phyloP scores from a whole-genome alignment of 441 rosid species.

The Adansonia madagascariensis region DNA sequence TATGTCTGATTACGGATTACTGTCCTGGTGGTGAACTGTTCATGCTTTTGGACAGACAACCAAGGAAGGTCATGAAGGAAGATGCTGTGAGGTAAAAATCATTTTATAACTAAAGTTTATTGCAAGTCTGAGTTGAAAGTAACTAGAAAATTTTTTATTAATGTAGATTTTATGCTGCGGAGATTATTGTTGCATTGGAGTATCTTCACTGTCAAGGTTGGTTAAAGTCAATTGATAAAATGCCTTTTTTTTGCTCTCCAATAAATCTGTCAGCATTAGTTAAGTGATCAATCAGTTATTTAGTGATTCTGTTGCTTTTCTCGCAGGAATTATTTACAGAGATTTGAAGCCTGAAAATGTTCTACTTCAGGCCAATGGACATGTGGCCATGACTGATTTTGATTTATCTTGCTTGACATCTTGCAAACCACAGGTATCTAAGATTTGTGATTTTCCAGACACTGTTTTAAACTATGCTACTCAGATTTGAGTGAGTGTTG shows the following conservation, averaged over 20 bases:
- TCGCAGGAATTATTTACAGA: conserved; percentile 84
- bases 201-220: conserved; percentile 97
- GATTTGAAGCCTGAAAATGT: conserved; percentile 96
- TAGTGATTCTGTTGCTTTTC: neutral
- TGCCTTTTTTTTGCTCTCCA: too few species aligned
- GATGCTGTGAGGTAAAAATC: conserved; percentile 76
- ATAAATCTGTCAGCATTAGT: neutral
- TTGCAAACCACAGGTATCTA: conserved; percentile 81
- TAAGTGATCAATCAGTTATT: conserved; percentile 6
- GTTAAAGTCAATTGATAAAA: neutral
- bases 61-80: conserved; percentile 84
- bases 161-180: conserved; percentile 86
- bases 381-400: conserved; percentile 80
- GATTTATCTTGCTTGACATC: conserved; percentile 93
- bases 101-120: neutral
- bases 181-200: conserved; percentile 86
- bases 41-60: conserved; percentile 87
- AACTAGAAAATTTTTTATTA: conserved; percentile 12
- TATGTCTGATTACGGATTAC: conserved; percentile 94
- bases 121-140: conserved; percentile 19
- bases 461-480: neutral
- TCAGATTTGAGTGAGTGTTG: too few species aligned
- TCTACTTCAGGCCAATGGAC: conserved; percentile 76
- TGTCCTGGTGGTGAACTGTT: conserved; percentile 96
- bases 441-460: neutral